phyloP scores from a whole-genome alignment of 2,329 filamentous ascomycete genomes.

The Penicillium thymicola region DNA sequence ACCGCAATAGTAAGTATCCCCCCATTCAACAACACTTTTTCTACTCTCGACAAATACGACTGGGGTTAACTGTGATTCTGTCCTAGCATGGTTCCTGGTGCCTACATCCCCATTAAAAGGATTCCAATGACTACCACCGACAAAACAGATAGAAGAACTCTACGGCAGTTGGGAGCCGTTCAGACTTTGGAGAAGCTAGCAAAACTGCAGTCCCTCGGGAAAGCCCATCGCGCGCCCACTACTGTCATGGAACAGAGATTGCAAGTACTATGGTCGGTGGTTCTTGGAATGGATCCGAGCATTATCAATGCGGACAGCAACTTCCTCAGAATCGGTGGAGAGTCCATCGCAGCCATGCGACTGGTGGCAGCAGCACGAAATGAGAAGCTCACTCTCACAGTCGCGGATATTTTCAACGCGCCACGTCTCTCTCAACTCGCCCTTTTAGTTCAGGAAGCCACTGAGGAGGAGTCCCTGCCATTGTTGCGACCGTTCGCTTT shows the following conservation, averaged over 20 bases:
- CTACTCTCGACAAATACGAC: background rate
- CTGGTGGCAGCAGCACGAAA: background rate
- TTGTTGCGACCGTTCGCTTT: background rate
- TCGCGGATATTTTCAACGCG: background rate
- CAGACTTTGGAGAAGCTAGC: background rate
- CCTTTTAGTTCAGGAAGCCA: background rate
- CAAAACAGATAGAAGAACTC: background rate
- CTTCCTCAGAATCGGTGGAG: background rate
- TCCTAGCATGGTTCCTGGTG: background rate
- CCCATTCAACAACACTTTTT: too few relatives aligned
- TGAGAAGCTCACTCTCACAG: background rate
- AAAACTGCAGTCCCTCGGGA: background rate
- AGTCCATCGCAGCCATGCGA: background rate
- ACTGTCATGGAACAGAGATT: background rate
- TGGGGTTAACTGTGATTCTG: background rate
- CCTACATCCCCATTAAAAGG: background rate
- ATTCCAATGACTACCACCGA: background rate
- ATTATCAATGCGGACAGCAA: background rate
- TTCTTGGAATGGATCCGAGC: background rate
- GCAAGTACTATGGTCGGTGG: background rate
- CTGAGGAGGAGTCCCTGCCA: background rate
- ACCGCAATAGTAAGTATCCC: background rate
- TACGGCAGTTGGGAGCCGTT: background rate
- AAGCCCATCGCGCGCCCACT: background rate
- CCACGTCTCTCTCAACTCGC: background rate